Evolutionary conservation across 2,329 filamentous ascomycete genomes (phyloP).

Genomic region (Talaromyces islandicus): DNA sequence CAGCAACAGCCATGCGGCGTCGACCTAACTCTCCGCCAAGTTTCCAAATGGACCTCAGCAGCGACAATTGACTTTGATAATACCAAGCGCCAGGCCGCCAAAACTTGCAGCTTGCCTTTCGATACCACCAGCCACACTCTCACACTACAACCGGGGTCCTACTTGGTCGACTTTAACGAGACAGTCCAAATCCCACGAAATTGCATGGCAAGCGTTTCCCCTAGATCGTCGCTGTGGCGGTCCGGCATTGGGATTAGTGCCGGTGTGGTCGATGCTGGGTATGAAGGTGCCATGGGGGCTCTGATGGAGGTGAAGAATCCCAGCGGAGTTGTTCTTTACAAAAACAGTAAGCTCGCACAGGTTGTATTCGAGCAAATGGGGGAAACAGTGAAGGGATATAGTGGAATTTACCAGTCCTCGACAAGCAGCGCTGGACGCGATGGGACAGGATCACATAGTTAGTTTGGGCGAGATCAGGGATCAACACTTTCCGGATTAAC

Average conservation of each 20-base stretch:
- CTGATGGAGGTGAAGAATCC: slow-evolving; percentile 34
- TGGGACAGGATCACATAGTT: too few relatives aligned
- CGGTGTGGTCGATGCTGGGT: slow-evolving; percentile 40
- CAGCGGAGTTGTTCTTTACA: slow-evolving; percentile 26
- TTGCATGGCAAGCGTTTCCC: slow-evolving; percentile 35
- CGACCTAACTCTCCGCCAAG: slow-evolving; percentile 22
- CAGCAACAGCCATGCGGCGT: slow-evolving; percentile 28
- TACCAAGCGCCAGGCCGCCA: slow-evolving; percentile 18
- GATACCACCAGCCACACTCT: slow-evolving; percentile 11
- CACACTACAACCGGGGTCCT: slow-evolving; percentile 24
- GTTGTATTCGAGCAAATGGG: slow-evolving; percentile 35
- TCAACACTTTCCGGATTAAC: too few relatives aligned
- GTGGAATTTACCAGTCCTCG: slow-evolving; percentile 31
- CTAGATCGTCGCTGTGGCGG: slow-evolving; percentile 35
- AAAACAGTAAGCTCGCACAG: slow-evolving; percentile 34
- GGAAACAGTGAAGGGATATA: slow-evolving; percentile 32
- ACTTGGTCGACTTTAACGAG: slow-evolving; percentile 39
- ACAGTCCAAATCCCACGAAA: slow-evolving; percentile 32
- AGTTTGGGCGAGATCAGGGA: too few relatives aligned
- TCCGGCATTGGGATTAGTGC: slow-evolving; percentile 32
- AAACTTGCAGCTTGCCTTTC: slow-evolving; percentile 15
- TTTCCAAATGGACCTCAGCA: slow-evolving; percentile 23
- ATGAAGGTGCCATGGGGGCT: slow-evolving; percentile 35
- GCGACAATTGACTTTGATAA: slow-evolving; percentile 27
- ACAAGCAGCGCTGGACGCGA: slow-evolving; percentile 14